Base-by-base conservation (phyloP, 2,329 filamentous ascomycete genomes). In the Cladorrhinum sp. region DNA sequence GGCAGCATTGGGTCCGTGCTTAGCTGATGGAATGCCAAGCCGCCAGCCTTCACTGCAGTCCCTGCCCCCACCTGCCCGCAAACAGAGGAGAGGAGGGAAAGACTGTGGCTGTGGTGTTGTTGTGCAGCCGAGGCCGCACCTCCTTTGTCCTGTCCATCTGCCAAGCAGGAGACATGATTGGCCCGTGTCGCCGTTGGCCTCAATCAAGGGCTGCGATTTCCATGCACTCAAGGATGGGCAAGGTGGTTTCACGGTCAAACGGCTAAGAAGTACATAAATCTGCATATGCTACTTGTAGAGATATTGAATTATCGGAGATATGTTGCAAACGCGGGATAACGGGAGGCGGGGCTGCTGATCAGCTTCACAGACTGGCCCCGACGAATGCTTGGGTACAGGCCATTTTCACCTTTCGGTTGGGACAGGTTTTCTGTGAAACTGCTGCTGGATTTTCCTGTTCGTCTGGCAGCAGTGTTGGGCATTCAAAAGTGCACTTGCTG, bases 1-100 rank as follows among this genome's bases (percentile, higher is more conserved):
- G 42, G 42, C 42, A 46, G 42, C 42, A 46, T 46, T 20, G 33
- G 53, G 8, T 24, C 53, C 33, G 33, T 55, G 33, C 53, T 55
- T 55, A 30, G 33, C 53, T 55, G 53, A 42, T 55, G 53, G 53
- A 55, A 55, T 55, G 53, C 53, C 30, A 55, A 46, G 42, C 42
- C 42, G 42, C n/a, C 42, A 18, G 42, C 42, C 42, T 18, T 7
- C 42, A 4, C n/a, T 18, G 42, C 42, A 46, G n/a, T 4, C 18
- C 42, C 42, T 46, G 42, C 42, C 16, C 33, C 42, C 42, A 46
- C 26, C 42, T 46, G 42, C 16, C 42, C 10, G 42, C 42, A 46
- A 46, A 18, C 42, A 46, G 42, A 46, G 42, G n/a, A 16, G 18
- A 46, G n/a, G n/a, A 12, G 42, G n/a, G n/a, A 46, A 20, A 18